Percentiles rank a stretch among this genome's conserved stretches.
Evolutionary conservation across 1,139 yeast genomes (phyloP).

Genomic region (Hansenula lynferdii): DNA sequence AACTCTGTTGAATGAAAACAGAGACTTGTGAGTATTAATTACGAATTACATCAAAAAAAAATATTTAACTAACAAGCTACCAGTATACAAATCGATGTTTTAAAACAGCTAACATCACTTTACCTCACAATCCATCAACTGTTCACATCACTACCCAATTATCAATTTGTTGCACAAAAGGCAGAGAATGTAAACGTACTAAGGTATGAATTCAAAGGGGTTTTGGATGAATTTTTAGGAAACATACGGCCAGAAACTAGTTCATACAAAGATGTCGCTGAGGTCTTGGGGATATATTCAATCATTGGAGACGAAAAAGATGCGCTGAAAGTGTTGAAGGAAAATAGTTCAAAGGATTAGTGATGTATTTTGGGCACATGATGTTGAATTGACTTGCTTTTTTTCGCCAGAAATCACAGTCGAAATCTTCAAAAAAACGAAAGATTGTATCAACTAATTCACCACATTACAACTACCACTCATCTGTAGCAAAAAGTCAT

Average conservation of each 20-base stretch:
- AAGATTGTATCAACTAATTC: no score
- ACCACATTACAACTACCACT: no score
- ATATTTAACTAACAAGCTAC: background rate
- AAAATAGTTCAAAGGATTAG: constrained; percentile 1
- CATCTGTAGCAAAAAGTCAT: no score
- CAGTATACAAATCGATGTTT: constrained; percentile 18
- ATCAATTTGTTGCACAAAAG: constrained; percentile 18
- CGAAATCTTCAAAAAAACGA: no score
- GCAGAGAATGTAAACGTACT: constrained; percentile 28
- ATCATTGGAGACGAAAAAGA: constrained; percentile 30
- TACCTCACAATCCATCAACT: constrained; percentile 22
- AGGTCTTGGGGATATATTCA: constrained; percentile 33
- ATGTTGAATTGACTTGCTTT: no score
- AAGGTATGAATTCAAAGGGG: constrained; percentile 41
- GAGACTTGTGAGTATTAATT: constrained; percentile 7
- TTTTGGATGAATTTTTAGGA: constrained; percentile 34
- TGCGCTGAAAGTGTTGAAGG: constrained; percentile 19
- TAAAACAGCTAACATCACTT: constrained; percentile 22
- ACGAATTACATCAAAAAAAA: no score
- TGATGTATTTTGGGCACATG: no score
- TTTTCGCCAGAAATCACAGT: no score
- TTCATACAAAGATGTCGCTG: constrained; percentile 23
- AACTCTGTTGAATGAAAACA: constrained; percentile 16
- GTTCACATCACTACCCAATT: constrained; percentile 13
- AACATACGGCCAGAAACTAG: constrained; percentile 11